A percentile compares a stretch with the other conserved stretches of the same genome.
Evolutionary conservation across 345 rosid genomes (phyloP).

Genomic region (Hirschfeldia incana): DNA sequence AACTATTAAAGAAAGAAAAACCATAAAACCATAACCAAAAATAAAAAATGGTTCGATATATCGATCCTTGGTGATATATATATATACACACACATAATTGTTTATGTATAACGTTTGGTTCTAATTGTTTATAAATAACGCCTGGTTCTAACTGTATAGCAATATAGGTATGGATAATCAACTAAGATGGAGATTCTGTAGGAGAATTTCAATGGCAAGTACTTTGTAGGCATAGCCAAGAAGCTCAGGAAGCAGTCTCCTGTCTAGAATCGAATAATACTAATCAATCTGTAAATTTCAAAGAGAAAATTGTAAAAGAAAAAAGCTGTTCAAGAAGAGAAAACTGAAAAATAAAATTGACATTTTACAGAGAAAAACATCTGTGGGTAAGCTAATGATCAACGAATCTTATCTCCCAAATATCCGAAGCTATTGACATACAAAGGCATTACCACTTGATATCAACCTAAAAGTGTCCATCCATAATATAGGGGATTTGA

Average conservation of each 20-base stretch:
- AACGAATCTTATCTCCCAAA: constrained; percentile 24
- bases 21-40: neutral
- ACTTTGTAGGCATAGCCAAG: constrained; percentile 70
- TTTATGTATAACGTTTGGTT: neutral
- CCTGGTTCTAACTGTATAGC: too few species aligned
- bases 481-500: neutral
- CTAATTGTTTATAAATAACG: too few species aligned
- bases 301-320: too few species aligned
- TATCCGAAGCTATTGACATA: neutral
- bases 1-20: too few species aligned
- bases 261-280: neutral
- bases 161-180: constrained; percentile 55
- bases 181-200: constrained; percentile 75
- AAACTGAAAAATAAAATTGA: constrained; percentile 6
- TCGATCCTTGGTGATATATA: neutral
- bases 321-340: too few species aligned
- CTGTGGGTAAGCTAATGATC: neutral
- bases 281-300: too few species aligned
- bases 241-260: constrained; percentile 49
- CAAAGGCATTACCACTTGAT: neutral
- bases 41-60: too few species aligned
- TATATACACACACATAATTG: neutral
- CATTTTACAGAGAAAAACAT: neutral
- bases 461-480: constrained; percentile 17
- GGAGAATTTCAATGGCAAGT: constrained; percentile 81